These are phyloP conservation scores for Massariosphaeria phaeospora DNA, from an alignment of 495 filamentous ascomycete species.

Conservation along the genomic window DNA sequence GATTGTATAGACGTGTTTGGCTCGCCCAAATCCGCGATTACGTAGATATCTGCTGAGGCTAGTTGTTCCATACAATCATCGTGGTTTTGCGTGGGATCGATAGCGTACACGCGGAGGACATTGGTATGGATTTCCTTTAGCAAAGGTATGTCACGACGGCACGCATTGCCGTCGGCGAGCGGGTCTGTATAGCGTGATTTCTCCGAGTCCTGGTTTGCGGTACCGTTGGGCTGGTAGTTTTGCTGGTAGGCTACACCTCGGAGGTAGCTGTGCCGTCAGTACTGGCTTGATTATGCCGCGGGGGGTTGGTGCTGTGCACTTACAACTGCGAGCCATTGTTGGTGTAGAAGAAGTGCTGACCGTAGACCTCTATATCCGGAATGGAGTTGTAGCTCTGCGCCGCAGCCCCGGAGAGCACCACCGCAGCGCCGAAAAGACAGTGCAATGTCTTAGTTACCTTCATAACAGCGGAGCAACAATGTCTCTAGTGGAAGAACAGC, in stretches of 20 bases:
- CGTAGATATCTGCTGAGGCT: slow-evolving; percentile 86
- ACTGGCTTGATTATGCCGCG: too few species aligned
- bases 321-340: slow-evolving; percentile 75
- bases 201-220: slow-evolving; percentile 24
- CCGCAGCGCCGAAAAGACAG: neutral
- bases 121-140: slow-evolving; percentile 77
- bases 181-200: slow-evolving; percentile 55
- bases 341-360: slow-evolving; percentile 66
- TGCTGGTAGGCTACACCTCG: slow-evolving; percentile 85
- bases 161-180: slow-evolving; percentile 61
- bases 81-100: slow-evolving; percentile 77
- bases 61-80: slow-evolving; percentile 75
- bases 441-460: neutral
- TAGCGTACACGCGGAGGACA: slow-evolving; percentile 85
- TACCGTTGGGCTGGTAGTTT: slow-evolving; percentile 46
- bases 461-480: neutral
- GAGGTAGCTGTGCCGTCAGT: slow-evolving; percentile 49
- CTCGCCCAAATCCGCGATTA: slow-evolving; percentile 81
- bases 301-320: slow-evolving; percentile 28
- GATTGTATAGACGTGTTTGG: slow-evolving; percentile 78
- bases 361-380: slow-evolving; percentile 13
- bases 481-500: neutral
- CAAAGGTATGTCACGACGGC: slow-evolving; percentile 75
- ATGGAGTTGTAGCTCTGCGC: slow-evolving; percentile 18
- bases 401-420: neutral